A percentile compares a stretch with the other conserved stretches of the same genome.
phyloP scores from a whole-genome alignment of 495 filamentous ascomycete species.

The Lophiotrema nucula region DNA sequence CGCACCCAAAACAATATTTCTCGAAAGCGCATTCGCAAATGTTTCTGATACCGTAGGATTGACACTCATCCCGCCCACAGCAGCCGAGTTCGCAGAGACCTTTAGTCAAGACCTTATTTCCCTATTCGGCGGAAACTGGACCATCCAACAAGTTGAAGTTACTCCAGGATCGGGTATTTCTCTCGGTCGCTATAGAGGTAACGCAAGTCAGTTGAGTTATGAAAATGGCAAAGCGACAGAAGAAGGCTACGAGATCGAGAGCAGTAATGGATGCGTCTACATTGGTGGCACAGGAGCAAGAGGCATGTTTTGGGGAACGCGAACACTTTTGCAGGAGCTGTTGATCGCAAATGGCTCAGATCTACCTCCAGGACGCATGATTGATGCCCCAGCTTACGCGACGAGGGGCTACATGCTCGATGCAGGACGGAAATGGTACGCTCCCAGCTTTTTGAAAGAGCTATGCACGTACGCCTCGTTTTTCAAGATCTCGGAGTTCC shows the following conservation, averaged over 20 bases:
- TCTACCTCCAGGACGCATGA: conserved; percentile 38
- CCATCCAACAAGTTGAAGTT: conserved; percentile 32
- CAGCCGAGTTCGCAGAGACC: conserved; percentile 48
- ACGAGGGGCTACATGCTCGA: conserved; percentile 56
- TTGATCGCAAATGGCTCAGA: conserved; percentile 37
- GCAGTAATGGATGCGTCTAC: conserved; percentile 37
- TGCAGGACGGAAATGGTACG: conserved; percentile 59
- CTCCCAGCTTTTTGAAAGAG: conserved; percentile 52
- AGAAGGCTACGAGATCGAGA: conserved; percentile 50
- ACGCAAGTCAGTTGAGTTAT: conserved; percentile 42
- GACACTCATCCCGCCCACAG: conserved; percentile 55
- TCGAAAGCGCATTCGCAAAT: conserved; percentile 23
- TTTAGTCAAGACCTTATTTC: conserved; percentile 49
- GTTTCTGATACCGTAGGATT: conserved; percentile 45
- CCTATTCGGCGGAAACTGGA: conserved; percentile 40
- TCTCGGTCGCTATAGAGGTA: conserved; percentile 31
- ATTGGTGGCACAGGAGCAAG: conserved; percentile 51
- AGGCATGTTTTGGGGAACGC: conserved; percentile 58
- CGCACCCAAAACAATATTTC: conserved; percentile 20
- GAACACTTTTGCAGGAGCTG: conserved; percentile 52
- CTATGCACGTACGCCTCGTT: conserved; percentile 57
- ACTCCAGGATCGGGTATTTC: conserved; percentile 43
- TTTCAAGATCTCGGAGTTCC: conserved; percentile 59
- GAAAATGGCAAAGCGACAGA: conserved; percentile 48
- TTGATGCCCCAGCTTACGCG: conserved; percentile 50